These are phyloP conservation scores for Aegle marmelos DNA, from an alignment of 345 rosid species.

Conservation along the genomic window DNA sequence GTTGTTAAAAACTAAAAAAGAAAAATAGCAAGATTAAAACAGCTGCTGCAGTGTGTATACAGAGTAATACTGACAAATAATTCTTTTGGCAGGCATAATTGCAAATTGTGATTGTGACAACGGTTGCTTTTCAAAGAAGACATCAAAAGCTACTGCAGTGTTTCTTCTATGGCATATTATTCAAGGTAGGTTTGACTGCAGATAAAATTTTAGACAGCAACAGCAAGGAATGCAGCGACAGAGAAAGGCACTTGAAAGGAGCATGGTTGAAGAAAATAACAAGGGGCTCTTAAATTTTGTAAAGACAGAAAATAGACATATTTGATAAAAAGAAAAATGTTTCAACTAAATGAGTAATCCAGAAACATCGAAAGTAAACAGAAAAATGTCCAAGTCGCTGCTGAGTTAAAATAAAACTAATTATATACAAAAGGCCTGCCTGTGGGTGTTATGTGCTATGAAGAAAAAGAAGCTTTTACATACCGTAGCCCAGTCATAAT, in stretches of 20 bases:
- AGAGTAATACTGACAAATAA: neutral
- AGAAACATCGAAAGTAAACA: neutral
- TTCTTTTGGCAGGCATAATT: neutral
- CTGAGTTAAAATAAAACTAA: neutral
- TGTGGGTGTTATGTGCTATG: neutral
- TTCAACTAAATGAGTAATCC: neutral
- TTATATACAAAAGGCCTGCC: neutral
- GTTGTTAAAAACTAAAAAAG: neutral
- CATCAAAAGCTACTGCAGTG: neutral
- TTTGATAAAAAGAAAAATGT: too few relatives aligned
- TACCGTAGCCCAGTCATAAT: conserved; percentile 63
- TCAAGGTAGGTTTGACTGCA: neutral
- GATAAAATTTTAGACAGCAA: neutral
- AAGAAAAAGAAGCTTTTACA: conserved; percentile 14
- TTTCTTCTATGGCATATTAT: neutral
- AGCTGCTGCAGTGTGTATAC: neutral
- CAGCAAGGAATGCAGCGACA: neutral
- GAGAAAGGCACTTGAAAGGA: neutral
- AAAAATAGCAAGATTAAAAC: neutral
- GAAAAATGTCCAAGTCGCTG: too few relatives aligned
- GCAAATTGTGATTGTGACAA: neutral
- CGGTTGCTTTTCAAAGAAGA: conserved; percentile 3
- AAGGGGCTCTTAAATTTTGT: neutral
- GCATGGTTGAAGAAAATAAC: neutral
- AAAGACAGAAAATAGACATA: neutral